Conservation (phyloP, 108 stramenopile genomes). For the Chaetoceros tenuissimus region DNA sequence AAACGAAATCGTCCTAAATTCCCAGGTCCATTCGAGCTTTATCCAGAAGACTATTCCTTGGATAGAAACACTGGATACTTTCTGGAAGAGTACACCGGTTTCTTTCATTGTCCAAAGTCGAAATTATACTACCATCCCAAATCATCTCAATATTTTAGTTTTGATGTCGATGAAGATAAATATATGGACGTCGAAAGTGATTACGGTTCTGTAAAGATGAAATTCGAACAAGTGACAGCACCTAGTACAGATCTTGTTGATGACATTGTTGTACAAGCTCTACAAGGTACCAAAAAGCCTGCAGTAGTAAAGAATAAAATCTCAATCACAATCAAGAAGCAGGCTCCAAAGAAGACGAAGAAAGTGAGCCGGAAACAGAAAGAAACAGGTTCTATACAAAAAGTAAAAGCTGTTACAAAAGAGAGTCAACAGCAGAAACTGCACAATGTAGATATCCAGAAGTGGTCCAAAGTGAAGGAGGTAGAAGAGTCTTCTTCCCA, state of each 20-base stretch:
- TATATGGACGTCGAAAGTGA: slow-evolving; percentile 2
- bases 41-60: slow-evolving; percentile 62
- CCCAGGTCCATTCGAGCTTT: slow-evolving; percentile 60
- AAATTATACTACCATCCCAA: slow-evolving; percentile 71
- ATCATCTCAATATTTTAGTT: slow-evolving; percentile 45
- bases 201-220: neutral
- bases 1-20: neutral
- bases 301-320: slow-evolving; percentile 21
- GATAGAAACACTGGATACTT: slow-evolving; percentile 73
- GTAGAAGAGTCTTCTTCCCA: neutral
- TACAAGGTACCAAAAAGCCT: neutral
- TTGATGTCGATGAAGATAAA: slow-evolving; percentile 11
- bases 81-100: slow-evolving; percentile 62
- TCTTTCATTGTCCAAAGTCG: slow-evolving; percentile 79
- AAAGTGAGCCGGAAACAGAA: neutral
- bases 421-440: slow-evolving; percentile 36
- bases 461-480: slow-evolving; percentile 64
- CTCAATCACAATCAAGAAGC: slow-evolving; percentile 33
- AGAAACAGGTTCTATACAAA: neutral
- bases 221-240: neutral
- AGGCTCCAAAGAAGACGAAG: slow-evolving; percentile 3
- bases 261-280: neutral
- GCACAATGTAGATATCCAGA: slow-evolving; percentile 57
- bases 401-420: neutral
- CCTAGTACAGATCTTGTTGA: neutral